Evolutionary conservation across 2,329 filamentous ascomycete genomes (phyloP), one percentile per base, ranked within the genome.

Genomic region (Ceratocystis harringtonii): DNA sequence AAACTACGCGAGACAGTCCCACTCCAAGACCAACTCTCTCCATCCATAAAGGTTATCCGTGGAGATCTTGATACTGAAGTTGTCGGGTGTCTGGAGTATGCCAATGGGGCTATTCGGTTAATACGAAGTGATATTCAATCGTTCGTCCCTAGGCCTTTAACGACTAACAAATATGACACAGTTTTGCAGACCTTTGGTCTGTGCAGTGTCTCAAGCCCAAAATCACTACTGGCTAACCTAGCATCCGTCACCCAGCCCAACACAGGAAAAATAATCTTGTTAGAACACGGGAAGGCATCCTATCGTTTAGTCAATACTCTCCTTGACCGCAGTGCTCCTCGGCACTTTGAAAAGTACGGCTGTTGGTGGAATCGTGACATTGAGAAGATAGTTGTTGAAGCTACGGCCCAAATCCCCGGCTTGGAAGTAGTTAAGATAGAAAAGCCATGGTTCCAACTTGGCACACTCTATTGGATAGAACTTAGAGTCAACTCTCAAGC

Each of bases 311-410:
- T 86, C 43, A 86, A 87, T 71, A 73, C 75, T 8, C 69, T 81
- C 19, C 73, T 87, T 41, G 84, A 87, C 73, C 75, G 74, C 68
- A 78, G 79, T 66, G 84, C 84, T 0, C 73, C 74, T 17, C 73
- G 75, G 25, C 84, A 86, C 70, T 85, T 84, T 66, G 74, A 76
- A 25, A 78, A 80, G 69, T 86, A 82, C 70, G 84, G 84, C 2
- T 87, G 84, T 74, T 86, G 84, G 84, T 86, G 83, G 83, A 87
- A 87, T 73, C 76, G 84, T 63, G 84, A 86, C 70, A 80, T 87
- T 67, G 79, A 80, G 70, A 74, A 70, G 43, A 76, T 86, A 36
- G 78, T 86, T 7, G 74, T 77, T 64, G 76, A 79, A 67, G 83
- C 82, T 36, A 75, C 75, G 22, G 68, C 70, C 62, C 71, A 71